phyloP scores from a whole-genome alignment of 2,329 filamentous ascomycete genomes.

The Colletotrichum nymphaeae region DNA sequence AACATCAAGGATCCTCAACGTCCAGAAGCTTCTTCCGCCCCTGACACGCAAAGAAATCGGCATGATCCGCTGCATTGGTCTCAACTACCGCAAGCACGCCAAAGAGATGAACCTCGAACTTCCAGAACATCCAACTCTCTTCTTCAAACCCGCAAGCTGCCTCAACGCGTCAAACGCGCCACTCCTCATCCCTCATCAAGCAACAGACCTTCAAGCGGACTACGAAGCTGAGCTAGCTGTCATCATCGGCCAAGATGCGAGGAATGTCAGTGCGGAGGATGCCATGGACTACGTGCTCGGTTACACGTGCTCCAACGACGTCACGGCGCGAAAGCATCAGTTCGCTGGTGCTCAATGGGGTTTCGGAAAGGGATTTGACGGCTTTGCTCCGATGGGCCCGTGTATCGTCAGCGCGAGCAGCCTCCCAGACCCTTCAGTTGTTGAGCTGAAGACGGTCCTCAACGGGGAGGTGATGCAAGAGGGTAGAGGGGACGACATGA shows the following conservation, averaged over 20 bases:
- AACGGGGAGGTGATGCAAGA: constrained; percentile 41
- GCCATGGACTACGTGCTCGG: constrained; percentile 64
- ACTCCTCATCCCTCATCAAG: constrained; percentile 57
- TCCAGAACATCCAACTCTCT: constrained; percentile 43
- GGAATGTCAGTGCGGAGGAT: constrained; percentile 58
- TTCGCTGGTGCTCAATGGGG: constrained; percentile 61
- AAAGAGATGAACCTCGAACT: constrained; percentile 45
- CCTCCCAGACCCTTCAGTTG: constrained; percentile 18
- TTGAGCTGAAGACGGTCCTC: constrained; percentile 37
- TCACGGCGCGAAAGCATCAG: constrained; percentile 63
- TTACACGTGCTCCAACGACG: constrained; percentile 68
- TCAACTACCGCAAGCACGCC: constrained; percentile 52
- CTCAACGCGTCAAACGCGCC: constrained; percentile 53
- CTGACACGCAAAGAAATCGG: constrained; percentile 61
- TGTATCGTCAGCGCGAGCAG: constrained; percentile 32
- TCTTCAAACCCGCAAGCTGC: constrained; percentile 55
- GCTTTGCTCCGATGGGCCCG: constrained; percentile 56
- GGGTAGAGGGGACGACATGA: constrained; percentile 39
- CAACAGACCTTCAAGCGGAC: constrained; percentile 55
- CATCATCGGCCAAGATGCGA: constrained; percentile 58
- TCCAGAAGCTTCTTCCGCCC: constrained; percentile 45
- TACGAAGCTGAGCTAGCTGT: constrained; percentile 63
- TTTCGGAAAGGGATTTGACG: constrained; percentile 63
- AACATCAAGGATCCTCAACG: constrained; percentile 43
- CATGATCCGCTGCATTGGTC: constrained; percentile 64